These are phyloP conservation scores for Kregervanrija pseudodelftensis DNA, from an alignment of 805 yeast species.

Conservation along the genomic window DNA sequence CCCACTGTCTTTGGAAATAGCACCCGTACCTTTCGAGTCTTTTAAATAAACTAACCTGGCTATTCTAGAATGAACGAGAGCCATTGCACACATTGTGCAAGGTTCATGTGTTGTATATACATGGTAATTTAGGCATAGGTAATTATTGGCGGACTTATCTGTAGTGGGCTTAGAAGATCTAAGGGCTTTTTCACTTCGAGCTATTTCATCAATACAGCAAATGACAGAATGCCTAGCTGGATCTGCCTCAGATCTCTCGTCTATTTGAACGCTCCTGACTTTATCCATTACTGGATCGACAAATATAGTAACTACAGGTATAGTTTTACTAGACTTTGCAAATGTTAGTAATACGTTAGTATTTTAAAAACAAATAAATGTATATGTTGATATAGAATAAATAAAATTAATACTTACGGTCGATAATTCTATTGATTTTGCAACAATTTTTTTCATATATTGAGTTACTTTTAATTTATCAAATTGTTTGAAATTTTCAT, in stretches of 20 bases:
- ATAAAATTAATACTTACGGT: neutral
- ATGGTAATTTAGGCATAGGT: constrained; percentile 69
- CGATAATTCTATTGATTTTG: constrained; percentile 15
- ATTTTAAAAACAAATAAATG: constrained; percentile 1
- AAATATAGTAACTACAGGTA: constrained; percentile 54
- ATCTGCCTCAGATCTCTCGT: constrained; percentile 33
- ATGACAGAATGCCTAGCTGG: constrained; percentile 72
- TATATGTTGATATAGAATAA: neutral
- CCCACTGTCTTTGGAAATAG: constrained; percentile 49
- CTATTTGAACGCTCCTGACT: constrained; percentile 33
- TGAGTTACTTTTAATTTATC: constrained; percentile 38
- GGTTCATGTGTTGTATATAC: constrained; percentile 94
- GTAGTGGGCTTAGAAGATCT: too few species aligned
- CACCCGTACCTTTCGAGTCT: constrained; percentile 45
- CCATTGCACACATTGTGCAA: constrained; percentile 96
- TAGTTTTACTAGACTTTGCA: neutral
- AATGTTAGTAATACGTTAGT: constrained; percentile 1
- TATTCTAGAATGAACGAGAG: constrained; percentile 83
- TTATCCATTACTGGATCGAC: constrained; percentile 47
- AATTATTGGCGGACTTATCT: constrained; percentile 26
- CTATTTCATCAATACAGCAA: constrained; percentile 60
- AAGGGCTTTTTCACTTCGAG: constrained; percentile 37
- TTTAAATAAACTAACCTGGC: constrained; percentile 56
- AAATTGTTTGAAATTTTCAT: constrained; percentile 32
- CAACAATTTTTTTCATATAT: constrained; percentile 25